These are phyloP conservation scores for Huntiella omanensis DNA, from an alignment of 2,329 filamentous ascomycete species.

Conservation along the genomic window DNA sequence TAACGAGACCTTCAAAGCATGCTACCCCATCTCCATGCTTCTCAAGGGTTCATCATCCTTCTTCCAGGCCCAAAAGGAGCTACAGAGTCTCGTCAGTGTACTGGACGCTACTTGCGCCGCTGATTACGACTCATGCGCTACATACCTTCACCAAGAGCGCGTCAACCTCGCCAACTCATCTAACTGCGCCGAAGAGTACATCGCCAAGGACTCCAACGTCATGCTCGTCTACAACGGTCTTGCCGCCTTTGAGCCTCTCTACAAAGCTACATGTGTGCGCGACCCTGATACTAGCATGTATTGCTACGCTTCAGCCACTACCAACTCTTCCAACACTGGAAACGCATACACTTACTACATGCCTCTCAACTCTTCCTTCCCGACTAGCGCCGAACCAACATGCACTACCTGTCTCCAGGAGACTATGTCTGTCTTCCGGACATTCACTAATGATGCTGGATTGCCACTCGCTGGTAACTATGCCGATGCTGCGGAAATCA, in stretches of 20 bases:
- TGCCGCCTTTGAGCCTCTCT: slow-evolving; percentile 57
- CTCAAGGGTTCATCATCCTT: slow-evolving; percentile 68
- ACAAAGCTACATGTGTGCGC: slow-evolving; percentile 62
- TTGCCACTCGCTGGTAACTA: slow-evolving; percentile 55
- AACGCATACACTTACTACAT: slow-evolving; percentile 75
- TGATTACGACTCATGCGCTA: slow-evolving; percentile 44
- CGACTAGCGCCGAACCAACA: slow-evolving; percentile 45
- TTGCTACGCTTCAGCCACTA: slow-evolving; percentile 68
- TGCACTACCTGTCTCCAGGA: slow-evolving; percentile 61
- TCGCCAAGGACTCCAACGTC: slow-evolving; percentile 48
- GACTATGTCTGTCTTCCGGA: slow-evolving; percentile 66
- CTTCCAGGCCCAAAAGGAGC: slow-evolving; percentile 58
- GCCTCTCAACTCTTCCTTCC: slow-evolving; percentile 56
- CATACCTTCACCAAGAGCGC: slow-evolving; percentile 46
- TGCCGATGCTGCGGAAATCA: slow-evolving; percentile 45
- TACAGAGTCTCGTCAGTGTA: slow-evolving; percentile 53
- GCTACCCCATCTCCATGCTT: slow-evolving; percentile 70
- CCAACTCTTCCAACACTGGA: slow-evolving; percentile 49
- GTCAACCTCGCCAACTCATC: slow-evolving; percentile 38
- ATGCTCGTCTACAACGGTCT: slow-evolving; percentile 59
- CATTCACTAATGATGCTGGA: slow-evolving; percentile 44
- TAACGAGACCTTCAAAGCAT: slow-evolving; percentile 48
- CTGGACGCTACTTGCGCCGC: slow-evolving; percentile 63
- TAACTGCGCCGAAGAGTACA: slow-evolving; percentile 57
- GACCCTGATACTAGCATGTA: slow-evolving; percentile 48